These are phyloP conservation scores for Dunaliella sp. DNA, from an alignment of 139 green algal species.

Conservation along the genomic window DNA sequence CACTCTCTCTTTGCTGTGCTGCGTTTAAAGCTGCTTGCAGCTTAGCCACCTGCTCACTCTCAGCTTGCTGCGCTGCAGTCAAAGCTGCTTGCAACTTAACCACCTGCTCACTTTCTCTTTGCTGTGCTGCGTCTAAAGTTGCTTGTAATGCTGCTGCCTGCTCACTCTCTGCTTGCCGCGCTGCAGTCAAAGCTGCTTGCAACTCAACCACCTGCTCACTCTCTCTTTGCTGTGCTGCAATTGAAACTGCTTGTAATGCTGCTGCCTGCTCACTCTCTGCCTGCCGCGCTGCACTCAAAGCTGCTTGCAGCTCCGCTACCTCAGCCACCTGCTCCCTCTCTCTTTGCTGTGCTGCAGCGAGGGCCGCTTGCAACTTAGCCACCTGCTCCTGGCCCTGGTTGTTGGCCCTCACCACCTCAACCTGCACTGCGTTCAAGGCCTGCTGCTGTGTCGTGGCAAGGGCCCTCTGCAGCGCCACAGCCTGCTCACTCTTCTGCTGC, in stretches of 20 bases:
- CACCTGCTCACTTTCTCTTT: no score
- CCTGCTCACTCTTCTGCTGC: background rate
- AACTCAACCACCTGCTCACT: background rate
- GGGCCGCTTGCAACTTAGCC: background rate
- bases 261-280: no score
- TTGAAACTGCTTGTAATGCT: background rate
- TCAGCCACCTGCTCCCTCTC: background rate
- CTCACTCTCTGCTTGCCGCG: background rate
- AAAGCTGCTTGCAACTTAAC: background rate
- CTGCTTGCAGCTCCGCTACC: no score
- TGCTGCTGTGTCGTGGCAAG: background rate
- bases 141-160: background rate
- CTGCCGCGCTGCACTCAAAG: no score
- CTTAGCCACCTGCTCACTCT: background rate
- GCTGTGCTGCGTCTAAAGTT: background rate
- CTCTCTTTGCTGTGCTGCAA: background rate
- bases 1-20: no score
- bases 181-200: background rate
- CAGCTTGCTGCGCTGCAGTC: background rate
- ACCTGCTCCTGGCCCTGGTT: background rate
- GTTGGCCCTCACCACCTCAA: background rate
- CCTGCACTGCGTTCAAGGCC: background rate
- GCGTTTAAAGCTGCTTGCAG: no score
- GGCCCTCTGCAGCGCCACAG: background rate
- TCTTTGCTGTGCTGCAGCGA: background rate